A percentile compares a stretch with the other conserved stretches of the same genome.
phyloP scores from a whole-genome alignment of 441 rosid genomes.

The Bruguiera hainesii region DNA sequence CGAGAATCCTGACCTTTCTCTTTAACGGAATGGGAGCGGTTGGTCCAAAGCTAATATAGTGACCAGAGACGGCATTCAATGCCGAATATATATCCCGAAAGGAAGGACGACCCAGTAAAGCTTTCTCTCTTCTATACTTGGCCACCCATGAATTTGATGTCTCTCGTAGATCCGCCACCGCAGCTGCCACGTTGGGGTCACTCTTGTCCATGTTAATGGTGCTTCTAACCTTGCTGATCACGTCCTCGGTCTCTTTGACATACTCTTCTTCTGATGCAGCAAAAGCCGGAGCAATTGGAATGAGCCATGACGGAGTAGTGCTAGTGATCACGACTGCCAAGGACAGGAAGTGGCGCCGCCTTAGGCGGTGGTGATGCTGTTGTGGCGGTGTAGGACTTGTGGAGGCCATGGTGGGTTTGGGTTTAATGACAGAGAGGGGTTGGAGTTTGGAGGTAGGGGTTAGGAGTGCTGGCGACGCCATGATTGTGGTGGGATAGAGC shows the following conservation, averaged over 20 bases:
- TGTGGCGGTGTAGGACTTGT: neutral
- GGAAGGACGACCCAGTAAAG: constrained; percentile 65
- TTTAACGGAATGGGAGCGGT: constrained; percentile 80
- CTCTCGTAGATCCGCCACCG: constrained; percentile 74
- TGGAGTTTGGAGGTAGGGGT: constrained; percentile 41
- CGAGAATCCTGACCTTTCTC: constrained; percentile 79
- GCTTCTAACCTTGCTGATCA: constrained; percentile 65
- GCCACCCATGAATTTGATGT: constrained; percentile 87
- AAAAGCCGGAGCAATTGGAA: constrained; percentile 35
- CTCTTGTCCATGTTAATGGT: constrained; percentile 67
- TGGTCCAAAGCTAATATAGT: constrained; percentile 92
- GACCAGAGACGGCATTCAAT: constrained; percentile 83
- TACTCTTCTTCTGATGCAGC: constrained; percentile 71
- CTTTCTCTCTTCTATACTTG: constrained; percentile 85
- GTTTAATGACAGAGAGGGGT: constrained; percentile 34
- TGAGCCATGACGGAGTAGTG: constrained; percentile 15
- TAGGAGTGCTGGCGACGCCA: constrained; percentile 66
- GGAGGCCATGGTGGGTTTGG: constrained; percentile 31
- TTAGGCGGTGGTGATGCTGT: constrained; percentile 16
- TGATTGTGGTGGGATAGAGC: constrained; percentile 23
- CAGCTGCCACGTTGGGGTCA: constrained; percentile 70
- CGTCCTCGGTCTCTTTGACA: constrained; percentile 63
- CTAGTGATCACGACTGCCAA: constrained; percentile 25
- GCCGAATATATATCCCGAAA: constrained; percentile 88
- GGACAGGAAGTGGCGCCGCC: constrained; percentile 56